Percentiles rank a stretch among this genome's conserved stretches.
phyloP scores from a whole-genome alignment of 768 basidiomycete species.

The Pulveroboletus sp. region DNA sequence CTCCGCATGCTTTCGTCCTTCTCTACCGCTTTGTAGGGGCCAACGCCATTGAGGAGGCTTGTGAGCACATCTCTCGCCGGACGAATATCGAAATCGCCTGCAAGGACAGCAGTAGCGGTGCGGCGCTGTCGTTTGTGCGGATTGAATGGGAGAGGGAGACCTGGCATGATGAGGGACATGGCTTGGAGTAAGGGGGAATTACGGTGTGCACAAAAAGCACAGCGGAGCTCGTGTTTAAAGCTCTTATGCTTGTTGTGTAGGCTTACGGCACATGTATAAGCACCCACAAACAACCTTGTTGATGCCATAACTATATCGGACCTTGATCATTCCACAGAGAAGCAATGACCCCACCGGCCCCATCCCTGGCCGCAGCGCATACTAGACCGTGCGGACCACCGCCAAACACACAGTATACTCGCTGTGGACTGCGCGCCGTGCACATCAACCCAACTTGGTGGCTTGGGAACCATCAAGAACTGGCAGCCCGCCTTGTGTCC shows the following conservation, averaged over 20 bases:
- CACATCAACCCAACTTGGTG: not conserved
- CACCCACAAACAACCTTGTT: conserved; percentile 35
- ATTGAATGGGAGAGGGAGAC: conserved; percentile 10
- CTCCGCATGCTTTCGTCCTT: conserved; percentile 54
- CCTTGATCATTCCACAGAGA: conserved; percentile 1
- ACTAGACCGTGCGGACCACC: not conserved
- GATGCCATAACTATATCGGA: conserved; percentile 30
- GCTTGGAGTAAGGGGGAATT: conserved; percentile 12
- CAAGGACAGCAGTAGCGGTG: conserved; percentile 71
- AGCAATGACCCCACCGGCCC: not conserved
- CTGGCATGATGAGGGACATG: conserved; percentile 23
- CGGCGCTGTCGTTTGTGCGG: conserved; percentile 44
- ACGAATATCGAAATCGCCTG: conserved; percentile 67
- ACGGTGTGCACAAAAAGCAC: conserved; percentile 22
- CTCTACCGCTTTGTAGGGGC: conserved; percentile 60
- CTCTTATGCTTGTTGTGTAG: conserved; percentile 35
- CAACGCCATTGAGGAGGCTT: conserved; percentile 72
- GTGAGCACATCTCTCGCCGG: conserved; percentile 74
- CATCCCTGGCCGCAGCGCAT: not conserved
- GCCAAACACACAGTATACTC: not conserved
- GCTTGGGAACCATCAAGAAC: conserved; percentile 33
- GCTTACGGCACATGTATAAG: conserved; percentile 36
- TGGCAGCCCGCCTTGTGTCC: conserved; percentile 25
- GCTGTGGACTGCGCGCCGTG: not conserved
- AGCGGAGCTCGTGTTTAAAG: conserved; percentile 33